Base-by-base conservation (phyloP, 345 rosid species). In the Arabidopsis arenosa region DNA sequence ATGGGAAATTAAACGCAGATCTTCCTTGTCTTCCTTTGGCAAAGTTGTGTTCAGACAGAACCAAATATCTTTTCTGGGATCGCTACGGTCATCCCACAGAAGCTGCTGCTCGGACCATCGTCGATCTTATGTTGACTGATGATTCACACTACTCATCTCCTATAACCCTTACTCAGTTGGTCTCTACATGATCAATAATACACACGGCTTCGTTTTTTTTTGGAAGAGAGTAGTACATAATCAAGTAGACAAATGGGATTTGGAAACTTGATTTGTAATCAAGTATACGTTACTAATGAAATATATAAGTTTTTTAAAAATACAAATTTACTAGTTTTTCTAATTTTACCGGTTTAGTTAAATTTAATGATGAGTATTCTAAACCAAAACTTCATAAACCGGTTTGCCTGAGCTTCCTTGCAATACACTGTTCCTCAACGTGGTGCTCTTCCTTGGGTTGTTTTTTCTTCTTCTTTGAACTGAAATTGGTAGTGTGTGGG, bases 41-140 rank as follows among this genome's bases (percentile, higher is more conserved):
- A 0, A 75, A 54, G 5, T 80, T 72, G 52, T 91, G 98, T 68
- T n/a, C 86, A 35, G 84, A 93, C 80, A 75, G 97, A 73, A 85
- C 11, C 26, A 82, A 87, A 63, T 88, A 88, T 82, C n/a, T 88
- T 1, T 93, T 88, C 30, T 89, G 98, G 98, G 98, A 93, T 84
- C 48, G 76, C 1, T 81, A 40, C 21, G 77, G 77, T 35, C 97
- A 91, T 81, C 94, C 96, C 11, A 88, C 89, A 1, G 88, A 91
- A 74, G 89, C 88, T 2, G 80, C 84, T 14, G 82, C 85, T 69
- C 49, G 65, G 0, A 70, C 83, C 45, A 33, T 86, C 51, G 84
- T 84, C 5, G 87, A 93, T 80, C 44, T 77, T 11, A 51, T 87
- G 73, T 83, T 84, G 14, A 72, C 77, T 52, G 89, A 87, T 61